phyloP scores from a whole-genome alignment of 2,329 filamentous ascomycete genomes.

The Botryotinia narcissicola region DNA sequence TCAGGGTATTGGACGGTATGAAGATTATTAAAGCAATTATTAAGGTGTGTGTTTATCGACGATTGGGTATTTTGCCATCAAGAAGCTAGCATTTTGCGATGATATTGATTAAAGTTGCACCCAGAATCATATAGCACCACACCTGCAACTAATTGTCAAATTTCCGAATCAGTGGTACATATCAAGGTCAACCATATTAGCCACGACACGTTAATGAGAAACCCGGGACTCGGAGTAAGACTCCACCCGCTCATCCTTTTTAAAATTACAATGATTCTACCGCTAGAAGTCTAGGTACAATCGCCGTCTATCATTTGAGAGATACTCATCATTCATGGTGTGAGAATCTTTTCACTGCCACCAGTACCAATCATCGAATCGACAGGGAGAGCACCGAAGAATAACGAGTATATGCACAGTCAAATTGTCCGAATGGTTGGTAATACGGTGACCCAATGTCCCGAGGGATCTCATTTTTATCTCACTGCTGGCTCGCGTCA shows the following conservation, averaged over 20 bases:
- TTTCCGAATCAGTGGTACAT: neutral
- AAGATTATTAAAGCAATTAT: neutral
- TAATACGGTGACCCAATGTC: neutral
- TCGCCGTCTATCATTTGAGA: neutral
- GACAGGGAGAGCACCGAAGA: neutral
- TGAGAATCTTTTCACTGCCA: neutral
- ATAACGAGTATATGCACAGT: neutral
- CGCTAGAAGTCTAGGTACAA: neutral
- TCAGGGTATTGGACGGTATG: neutral
- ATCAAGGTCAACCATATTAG: neutral
- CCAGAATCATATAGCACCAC: neutral
- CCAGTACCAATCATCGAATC: neutral
- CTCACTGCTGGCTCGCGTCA: neutral
- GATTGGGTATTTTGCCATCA: accelerated
- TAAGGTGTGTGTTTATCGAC: neutral
- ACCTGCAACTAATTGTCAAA: neutral
- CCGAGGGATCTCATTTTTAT: neutral
- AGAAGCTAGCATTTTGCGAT: neutral
- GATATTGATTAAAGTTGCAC: neutral
- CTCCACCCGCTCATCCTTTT: neutral
- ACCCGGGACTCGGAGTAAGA: neutral
- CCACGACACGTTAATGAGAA: neutral
- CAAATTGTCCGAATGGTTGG: neutral
- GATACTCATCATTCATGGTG: neutral
- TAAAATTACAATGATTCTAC: neutral